Conservation (phyloP, 768 basidiomycete species). For the Phaffia tasmanica region DNA sequence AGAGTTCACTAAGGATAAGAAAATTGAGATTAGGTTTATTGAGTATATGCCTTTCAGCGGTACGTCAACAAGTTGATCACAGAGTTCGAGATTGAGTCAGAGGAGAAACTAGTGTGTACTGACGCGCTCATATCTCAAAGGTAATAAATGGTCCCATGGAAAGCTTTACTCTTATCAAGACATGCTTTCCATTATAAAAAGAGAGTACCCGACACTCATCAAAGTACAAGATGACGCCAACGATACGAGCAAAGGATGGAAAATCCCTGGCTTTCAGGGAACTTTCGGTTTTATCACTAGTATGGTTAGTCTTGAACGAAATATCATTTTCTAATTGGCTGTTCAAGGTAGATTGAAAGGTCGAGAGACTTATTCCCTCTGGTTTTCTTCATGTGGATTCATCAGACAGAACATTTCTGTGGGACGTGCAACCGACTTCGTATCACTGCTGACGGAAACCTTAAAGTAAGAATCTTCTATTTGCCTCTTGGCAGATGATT, state of each 20-base stretch:
- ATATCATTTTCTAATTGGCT: neutral
- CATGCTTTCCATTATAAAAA: slow-evolving; percentile 47
- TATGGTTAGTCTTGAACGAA: slow-evolving; percentile 26
- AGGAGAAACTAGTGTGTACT: neutral
- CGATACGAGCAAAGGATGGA: slow-evolving; percentile 72
- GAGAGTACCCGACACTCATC: slow-evolving; percentile 45
- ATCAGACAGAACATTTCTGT: slow-evolving; percentile 83
- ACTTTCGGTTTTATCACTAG: slow-evolving; percentile 64
- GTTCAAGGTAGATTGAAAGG: neutral
- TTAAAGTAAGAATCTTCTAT: slow-evolving; percentile 49
- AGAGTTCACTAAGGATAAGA: slow-evolving; percentile 54
- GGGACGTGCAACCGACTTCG: slow-evolving; percentile 70
- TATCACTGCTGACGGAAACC: slow-evolving; percentile 79
- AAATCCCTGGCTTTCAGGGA: slow-evolving; percentile 58
- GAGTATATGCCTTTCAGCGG: slow-evolving; percentile 89
- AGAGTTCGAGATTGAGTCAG: neutral
- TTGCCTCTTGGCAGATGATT: neutral
- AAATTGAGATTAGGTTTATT: slow-evolving; percentile 69
- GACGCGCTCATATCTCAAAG: slow-evolving; percentile 37
- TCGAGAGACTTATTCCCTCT: neutral
- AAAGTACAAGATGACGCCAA: slow-evolving; percentile 52
- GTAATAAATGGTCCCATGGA: slow-evolving; percentile 70
- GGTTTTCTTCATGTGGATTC: neutral
- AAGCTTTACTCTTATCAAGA: slow-evolving; percentile 72
- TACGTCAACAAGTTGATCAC: slow-evolving; percentile 33